Evolutionary conservation across 345 rosid species (phyloP), one percentile per base, ranked within the genome.

Genomic region (Hibiscus mutabilis): DNA sequence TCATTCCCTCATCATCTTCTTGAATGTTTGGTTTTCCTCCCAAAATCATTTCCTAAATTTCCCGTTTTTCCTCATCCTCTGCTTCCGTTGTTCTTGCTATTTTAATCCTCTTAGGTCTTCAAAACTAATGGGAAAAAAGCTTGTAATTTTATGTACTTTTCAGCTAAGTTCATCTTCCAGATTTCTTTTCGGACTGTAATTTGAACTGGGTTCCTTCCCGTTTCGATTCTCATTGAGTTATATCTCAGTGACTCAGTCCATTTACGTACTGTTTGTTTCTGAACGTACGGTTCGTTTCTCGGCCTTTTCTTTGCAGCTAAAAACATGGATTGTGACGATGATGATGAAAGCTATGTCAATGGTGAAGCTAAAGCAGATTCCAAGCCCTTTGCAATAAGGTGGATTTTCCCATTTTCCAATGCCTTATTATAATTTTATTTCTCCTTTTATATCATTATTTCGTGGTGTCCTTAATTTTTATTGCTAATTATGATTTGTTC

Each of bases 101-200:
- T 66, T 44, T 18, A 53, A 44, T 31, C 33, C 14, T 42, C 53
- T 66, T 44, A 66, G 56, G 69, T 66, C 35, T 66, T 66, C 69
- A 24, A 53, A 53, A 22, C 19, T 64, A 21, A 22, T 44, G 19
- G 9, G 21, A 15, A 35, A 35, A 18, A 66, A 44, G 21, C 35
- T 66, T 29, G 16, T 66, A 25, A 66, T 66, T 66, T 66, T 66
- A 66, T 66, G 69, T 66, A 24, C 37, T 66, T 66, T 44, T 66
- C 55, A 6, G 33, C 68, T 29, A 5, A 21, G 31, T 64, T 64
- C 22, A 13, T 64, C 68, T 42, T 42, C 53, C n/a, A 44, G 2
- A 6, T 7, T 4, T 9, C 35, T 46, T 46, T 24, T 44, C 35
- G 33, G 69, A 66, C 35, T 5, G 21, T 66, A 66, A 46, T 66